These are phyloP conservation scores for Coprinopsis strossmayeri DNA, from an alignment of 768 basidiomycete species.

Conservation along the genomic window DNA sequence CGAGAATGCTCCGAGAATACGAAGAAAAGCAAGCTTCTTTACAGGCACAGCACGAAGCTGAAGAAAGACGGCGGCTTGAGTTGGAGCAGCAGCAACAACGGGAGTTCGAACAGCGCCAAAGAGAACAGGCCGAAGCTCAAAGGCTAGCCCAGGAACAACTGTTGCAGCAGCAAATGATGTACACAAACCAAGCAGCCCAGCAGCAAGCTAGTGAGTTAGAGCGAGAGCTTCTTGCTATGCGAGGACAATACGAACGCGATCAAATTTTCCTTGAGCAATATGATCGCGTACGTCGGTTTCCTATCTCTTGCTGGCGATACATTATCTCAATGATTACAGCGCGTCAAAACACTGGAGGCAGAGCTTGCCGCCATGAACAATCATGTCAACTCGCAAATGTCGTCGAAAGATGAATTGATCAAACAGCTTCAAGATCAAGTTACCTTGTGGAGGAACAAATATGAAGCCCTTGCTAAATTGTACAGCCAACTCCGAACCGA, in stretches of 20 bases:
- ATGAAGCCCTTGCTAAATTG: constrained; percentile 95
- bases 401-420: constrained; percentile 92
- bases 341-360: constrained; percentile 92
- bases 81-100: constrained; percentile 71
- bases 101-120: constrained; percentile 88
- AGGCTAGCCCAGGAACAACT: constrained; percentile 86
- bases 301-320: neutral
- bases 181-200: constrained; percentile 64
- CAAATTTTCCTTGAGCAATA: constrained; percentile 98
- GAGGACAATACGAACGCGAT: constrained; percentile 96
- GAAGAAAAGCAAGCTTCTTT: constrained; percentile 92
- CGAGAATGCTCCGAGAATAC: constrained; percentile 91
- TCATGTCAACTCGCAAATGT: constrained; percentile 80
- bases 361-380: constrained; percentile 70
- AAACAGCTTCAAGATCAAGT: constrained; percentile 96
- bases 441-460: constrained; percentile 95
- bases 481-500: constrained; percentile 98
- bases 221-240: constrained; percentile 84
- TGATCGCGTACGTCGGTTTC: constrained; percentile 69
- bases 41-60: constrained; percentile 72
- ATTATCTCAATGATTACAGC: constrained; percentile 36
- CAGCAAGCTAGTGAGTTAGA: constrained; percentile 80
- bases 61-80: constrained; percentile 76
- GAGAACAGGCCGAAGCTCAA: constrained; percentile 82
- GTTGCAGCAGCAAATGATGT: constrained; percentile 76